Evolutionary conservation across 768 basidiomycete species (phyloP), one percentile per base, ranked within the genome.

Genomic region (Harrya chromipes): DNA sequence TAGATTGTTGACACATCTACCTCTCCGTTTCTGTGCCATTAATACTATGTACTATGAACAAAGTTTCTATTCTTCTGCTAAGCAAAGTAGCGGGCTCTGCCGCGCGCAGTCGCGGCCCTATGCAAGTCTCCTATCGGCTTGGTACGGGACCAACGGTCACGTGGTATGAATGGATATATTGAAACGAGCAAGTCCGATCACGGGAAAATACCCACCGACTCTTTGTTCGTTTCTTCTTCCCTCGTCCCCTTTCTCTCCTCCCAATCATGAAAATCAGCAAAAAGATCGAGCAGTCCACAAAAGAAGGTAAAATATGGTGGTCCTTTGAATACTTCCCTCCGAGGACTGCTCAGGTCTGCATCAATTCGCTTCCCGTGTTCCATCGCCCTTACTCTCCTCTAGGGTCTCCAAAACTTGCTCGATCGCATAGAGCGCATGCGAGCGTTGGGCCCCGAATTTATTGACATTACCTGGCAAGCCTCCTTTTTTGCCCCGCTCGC

Each of bases 381-480:
- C 21, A 56, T 36, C 9, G 2, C 4, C n/a, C 47, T 47, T 21
- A 10, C 21, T 17, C 17, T 40, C 31, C 26, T 13, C 33, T 35
- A 55, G 56, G 59, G 67, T 46, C 65, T 97, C 40, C 91, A 95
- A 85, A 99, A 99, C 69, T 76, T 99, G 29, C 79, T 97, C 52
- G 94, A 97, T 71, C 94, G 97, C 62, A 98, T 99, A 72, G 95
- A 98, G 70, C 90, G 94, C 55, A 98, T 99, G 97, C 81, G 93
- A 46, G 81, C 82, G 8, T 73, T 97, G 31, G 95, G 97, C 2
- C 97, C 97, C 9, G 95, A 97, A 67, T 99, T 99, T 66, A 88
- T 98, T 59, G 95, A 98, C 67, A 95, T 98, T 63, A 98, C 95
- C 66, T 98, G 92, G 92, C 84, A 52, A 40, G 75, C 50, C 11